Evolutionary conservation across 495 filamentous ascomycete species (phyloP), one percentile per base, ranked within the genome.

Genomic region (Copromyces sp.): DNA sequence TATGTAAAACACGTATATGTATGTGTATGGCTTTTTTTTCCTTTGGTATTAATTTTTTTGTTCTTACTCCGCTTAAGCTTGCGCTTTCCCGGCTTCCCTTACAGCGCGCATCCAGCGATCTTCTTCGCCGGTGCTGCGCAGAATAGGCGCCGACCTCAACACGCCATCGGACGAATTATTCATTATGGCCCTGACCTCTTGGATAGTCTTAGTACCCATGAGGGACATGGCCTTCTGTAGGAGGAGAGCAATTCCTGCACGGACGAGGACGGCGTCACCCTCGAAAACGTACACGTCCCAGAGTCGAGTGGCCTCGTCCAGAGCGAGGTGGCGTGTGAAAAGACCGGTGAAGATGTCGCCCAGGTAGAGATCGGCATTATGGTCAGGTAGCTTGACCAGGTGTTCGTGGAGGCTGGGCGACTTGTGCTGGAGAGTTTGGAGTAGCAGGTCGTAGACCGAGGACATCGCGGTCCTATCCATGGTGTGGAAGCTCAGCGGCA

Each of bases 231-330:
- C 84, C 20, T 76, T 80, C 29, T 80, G 78, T 4, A 87, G 82
- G 6, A 97, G 81, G 40, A 93, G 78, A 4, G 90, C 95, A 6
- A 98, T 89, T 1, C 88, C 92, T 0, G 92, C 89, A 3, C 95
- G 87, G 32, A 98, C 89, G 12, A 97, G 84, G 16, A 94, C 86
- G 9, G 88, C 86, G 76, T 98, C 95, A 3, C 94, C 94, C 79
- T 99, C 95, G 72, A 98, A 97, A 3, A 95, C 90, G 83, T 93
- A 95, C 37, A 97, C 92, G 78, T 99, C 95, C 94, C 93, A 98
- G 4, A 98, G 84, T 12, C 95, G 87, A 39, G 89, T 89, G 14
- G 89, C 89, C 70, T 91, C 87, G 74, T 97, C 95, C 3, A 97
- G 81, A 37, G 85, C 83, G 17, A 88, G 79, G 68, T 85, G 82